Conservation (phyloP, 1,284 basidiomycete species). For the Phylloboletellus chloephorus region DNA sequence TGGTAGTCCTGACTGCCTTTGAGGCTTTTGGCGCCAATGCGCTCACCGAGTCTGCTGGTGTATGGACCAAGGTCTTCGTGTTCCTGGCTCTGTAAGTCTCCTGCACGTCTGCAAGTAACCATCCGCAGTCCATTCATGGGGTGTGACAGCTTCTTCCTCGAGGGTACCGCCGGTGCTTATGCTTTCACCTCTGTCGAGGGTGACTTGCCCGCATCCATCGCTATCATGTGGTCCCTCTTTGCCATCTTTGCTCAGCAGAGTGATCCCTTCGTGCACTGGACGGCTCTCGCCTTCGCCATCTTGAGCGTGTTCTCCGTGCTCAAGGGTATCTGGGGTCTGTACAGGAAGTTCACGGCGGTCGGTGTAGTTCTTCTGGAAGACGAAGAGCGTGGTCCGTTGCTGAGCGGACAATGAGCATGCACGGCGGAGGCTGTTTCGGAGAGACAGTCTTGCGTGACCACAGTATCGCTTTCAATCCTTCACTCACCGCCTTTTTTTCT, state of each 20-base stretch:
- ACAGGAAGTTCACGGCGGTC: constrained; percentile 36
- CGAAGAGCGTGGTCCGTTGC: constrained; percentile 81
- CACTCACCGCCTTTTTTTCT: too few relatives aligned
- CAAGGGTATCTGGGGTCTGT: constrained; percentile 61
- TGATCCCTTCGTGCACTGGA: constrained; percentile 79
- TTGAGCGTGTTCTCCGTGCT: constrained; percentile 80
- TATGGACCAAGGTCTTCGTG: constrained; percentile 92
- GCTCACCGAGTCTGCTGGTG: constrained; percentile 57
- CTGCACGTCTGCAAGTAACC: constrained; percentile 3
- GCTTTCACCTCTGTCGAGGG: constrained; percentile 87
- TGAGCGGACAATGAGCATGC: constrained; percentile 34
- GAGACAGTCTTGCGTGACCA: background rate
- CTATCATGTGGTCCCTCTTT: constrained; percentile 79
- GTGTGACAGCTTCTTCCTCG: constrained; percentile 75
- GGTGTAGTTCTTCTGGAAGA: constrained; percentile 62
- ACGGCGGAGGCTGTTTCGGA: background rate
- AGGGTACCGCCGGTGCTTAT: constrained; percentile 87
- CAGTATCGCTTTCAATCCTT: too few relatives aligned
- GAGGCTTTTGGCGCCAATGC: constrained; percentile 88
- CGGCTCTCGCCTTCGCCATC: constrained; percentile 79
- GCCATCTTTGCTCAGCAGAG: constrained; percentile 76
- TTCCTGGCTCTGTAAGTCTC: constrained; percentile 73
- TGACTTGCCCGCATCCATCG: constrained; percentile 84
- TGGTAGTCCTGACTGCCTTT: constrained; percentile 84
- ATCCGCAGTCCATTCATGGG: constrained; percentile 10